Evolutionary conservation across 2,329 filamentous ascomycete species (phyloP).

Genomic region (Botrytis squamosa): DNA sequence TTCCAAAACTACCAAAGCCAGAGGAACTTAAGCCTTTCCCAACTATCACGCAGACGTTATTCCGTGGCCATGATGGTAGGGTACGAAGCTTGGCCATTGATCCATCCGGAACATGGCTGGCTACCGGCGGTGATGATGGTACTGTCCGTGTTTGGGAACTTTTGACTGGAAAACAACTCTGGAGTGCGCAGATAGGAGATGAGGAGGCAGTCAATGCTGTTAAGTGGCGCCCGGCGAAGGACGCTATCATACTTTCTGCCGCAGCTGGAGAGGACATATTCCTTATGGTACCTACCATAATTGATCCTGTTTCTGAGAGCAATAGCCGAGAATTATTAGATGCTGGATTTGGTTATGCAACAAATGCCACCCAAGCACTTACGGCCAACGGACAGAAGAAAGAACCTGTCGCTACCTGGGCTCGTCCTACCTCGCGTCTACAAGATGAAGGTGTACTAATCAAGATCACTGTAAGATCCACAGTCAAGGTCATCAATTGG

Average conservation of each 20-base stretch:
- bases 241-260: conserved; percentile 77
- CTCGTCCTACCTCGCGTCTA: conserved; percentile 70
- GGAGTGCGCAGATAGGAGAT: conserved; percentile 75
- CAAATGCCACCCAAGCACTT: conserved; percentile 56
- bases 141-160: conserved; percentile 90
- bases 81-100: conserved; percentile 84
- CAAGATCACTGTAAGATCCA: conserved; percentile 74
- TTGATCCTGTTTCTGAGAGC: conserved; percentile 71
- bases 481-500: conserved; percentile 88
- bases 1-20: conserved; percentile 89
- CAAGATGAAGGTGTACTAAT: conserved; percentile 77
- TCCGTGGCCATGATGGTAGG: conserved; percentile 82
- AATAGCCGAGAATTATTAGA: conserved; percentile 75
- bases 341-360: conserved; percentile 90
- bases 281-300: conserved; percentile 73
- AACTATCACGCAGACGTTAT: conserved; percentile 82
- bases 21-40: conserved; percentile 95
- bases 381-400: conserved; percentile 61
- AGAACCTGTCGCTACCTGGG: conserved; percentile 77
- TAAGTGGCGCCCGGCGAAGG: conserved; percentile 82
- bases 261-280: conserved; percentile 83
- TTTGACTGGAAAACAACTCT: conserved; percentile 80
- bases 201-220: conserved; percentile 82
- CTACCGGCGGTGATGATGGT: conserved; percentile 92
- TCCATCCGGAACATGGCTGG: conserved; percentile 80